Conservation (phyloP, 805 yeast genomes). For the Barnettozyma pratensis region DNA sequence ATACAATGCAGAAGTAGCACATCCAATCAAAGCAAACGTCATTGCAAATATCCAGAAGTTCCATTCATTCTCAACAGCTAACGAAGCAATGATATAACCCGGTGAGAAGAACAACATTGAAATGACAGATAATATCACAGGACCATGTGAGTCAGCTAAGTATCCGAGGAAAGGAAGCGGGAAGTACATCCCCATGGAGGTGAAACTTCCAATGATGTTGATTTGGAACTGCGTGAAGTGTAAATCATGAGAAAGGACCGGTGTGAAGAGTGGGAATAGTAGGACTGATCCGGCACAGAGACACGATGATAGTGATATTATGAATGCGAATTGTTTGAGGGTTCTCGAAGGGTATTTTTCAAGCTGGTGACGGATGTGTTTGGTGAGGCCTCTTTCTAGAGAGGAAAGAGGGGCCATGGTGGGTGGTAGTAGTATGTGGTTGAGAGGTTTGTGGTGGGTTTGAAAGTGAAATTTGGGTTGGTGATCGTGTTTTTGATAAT, state of each 20-base stretch:
- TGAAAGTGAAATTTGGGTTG: no score
- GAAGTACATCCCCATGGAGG: conserved; percentile 78
- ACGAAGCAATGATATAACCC: conserved; percentile 52
- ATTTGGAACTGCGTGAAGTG: conserved; percentile 60
- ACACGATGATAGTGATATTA: conserved; percentile 56
- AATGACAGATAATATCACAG: conserved; percentile 60
- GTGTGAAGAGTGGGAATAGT: conserved; percentile 74
- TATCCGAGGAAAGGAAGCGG: conserved; percentile 80
- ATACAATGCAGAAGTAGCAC: conserved; percentile 68
- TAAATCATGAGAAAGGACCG: conserved; percentile 54
- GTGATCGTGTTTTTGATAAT: no score
- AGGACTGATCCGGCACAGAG: conserved; percentile 78
- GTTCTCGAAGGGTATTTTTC: conserved; percentile 34
- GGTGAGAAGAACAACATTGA: conserved; percentile 61
- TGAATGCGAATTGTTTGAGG: conserved; percentile 47
- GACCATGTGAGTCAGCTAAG: conserved; percentile 81
- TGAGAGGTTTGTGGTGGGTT: not conserved
- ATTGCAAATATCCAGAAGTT: conserved; percentile 35
- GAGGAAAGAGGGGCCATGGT: conserved; percentile 23
- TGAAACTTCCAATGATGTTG: conserved; percentile 69
- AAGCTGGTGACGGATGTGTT: conserved; percentile 39
- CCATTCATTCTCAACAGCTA: conserved; percentile 27
- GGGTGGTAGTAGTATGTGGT: not conserved
- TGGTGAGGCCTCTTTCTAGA: conserved; percentile 38
- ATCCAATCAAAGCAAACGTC: conserved; percentile 57